Conservation (phyloP, 257 asterid species). For the Striga asiatica region DNA sequence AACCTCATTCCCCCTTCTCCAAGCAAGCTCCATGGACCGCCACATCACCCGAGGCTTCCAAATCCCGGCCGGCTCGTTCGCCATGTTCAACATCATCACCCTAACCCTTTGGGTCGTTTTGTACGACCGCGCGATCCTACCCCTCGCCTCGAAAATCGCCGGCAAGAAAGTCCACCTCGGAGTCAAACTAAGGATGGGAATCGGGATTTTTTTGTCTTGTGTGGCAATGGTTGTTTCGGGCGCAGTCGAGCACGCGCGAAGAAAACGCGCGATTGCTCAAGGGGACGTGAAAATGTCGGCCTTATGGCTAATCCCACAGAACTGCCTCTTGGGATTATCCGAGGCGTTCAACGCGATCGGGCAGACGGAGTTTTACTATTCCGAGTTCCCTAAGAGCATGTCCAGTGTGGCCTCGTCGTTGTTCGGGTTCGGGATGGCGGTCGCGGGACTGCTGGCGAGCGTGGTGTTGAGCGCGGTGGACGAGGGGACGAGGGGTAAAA, state of each 20-base stretch:
- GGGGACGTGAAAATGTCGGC: slow-evolving; percentile 54
- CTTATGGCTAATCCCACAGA: slow-evolving; percentile 79
- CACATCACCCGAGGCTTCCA: slow-evolving; percentile 50
- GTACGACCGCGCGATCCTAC: slow-evolving; percentile 57
- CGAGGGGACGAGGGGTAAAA: slow-evolving; percentile 39
- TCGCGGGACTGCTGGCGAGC: slow-evolving; percentile 57
- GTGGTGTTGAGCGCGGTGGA: slow-evolving; percentile 40
- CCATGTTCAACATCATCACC: slow-evolving; percentile 54
- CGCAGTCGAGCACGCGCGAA: slow-evolving; percentile 39
- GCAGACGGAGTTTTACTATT: slow-evolving; percentile 71
- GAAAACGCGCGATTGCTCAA: slow-evolving; percentile 26
- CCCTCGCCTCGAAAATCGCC: slow-evolving; percentile 36
- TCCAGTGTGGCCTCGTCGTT: slow-evolving; percentile 73
- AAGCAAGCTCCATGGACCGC: slow-evolving; percentile 73
- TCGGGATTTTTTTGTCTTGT: slow-evolving; percentile 57
- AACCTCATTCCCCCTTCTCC: slow-evolving; percentile 55
- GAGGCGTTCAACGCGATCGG: slow-evolving; percentile 78
- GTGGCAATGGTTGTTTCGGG: slow-evolving; percentile 73
- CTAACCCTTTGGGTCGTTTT: slow-evolving; percentile 56
- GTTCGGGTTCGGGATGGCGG: slow-evolving; percentile 50
- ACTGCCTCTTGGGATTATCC: slow-evolving; percentile 74
- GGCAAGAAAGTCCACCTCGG: slow-evolving; percentile 70
- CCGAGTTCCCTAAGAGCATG: slow-evolving; percentile 80
- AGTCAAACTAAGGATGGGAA: slow-evolving; percentile 76
- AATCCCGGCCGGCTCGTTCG: slow-evolving; percentile 53